Conservation (phyloP, 164 flowering plant species). For the Umbilicus rupestris region DNA sequence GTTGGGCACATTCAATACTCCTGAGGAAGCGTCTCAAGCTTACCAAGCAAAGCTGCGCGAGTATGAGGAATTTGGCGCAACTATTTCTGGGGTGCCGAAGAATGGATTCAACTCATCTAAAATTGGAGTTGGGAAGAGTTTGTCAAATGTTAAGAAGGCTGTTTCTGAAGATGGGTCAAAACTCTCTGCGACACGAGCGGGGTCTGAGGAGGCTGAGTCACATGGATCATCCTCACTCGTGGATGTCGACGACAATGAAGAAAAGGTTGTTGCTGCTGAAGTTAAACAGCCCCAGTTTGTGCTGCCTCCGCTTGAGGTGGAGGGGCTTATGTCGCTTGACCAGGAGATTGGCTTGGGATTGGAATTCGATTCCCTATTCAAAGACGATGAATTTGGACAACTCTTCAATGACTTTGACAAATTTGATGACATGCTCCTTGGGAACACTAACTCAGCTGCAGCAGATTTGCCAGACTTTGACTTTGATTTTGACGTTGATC, state of each 20-base stretch:
- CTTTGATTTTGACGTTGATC: constrained; percentile 14
- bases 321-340: not conserved
- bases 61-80: constrained; percentile 21
- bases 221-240: not conserved
- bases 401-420: constrained; percentile 10
- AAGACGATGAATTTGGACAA: not conserved
- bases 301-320: not conserved
- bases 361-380: constrained; percentile 13
- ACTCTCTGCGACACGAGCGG: not conserved
- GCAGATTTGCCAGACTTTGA: constrained; percentile 13
- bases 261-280: not conserved
- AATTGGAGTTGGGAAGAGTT: not conserved
- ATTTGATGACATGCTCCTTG: constrained; percentile 5
- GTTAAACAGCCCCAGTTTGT: not conserved
- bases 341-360: constrained; percentile 2
- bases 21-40: constrained; percentile 67
- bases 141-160: not conserved
- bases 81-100: not conserved
- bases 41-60: constrained; percentile 40
- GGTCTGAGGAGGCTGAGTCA: constrained; percentile 7
- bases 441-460: not conserved
- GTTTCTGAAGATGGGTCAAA: not conserved
- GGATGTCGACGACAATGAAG: not conserved
- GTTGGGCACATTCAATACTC: constrained; percentile 77
- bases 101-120: not conserved